These are phyloP conservation scores for Penicillium roqueforti DNA, from an alignment of 495 filamentous ascomycete genomes.

Conservation along the genomic window DNA sequence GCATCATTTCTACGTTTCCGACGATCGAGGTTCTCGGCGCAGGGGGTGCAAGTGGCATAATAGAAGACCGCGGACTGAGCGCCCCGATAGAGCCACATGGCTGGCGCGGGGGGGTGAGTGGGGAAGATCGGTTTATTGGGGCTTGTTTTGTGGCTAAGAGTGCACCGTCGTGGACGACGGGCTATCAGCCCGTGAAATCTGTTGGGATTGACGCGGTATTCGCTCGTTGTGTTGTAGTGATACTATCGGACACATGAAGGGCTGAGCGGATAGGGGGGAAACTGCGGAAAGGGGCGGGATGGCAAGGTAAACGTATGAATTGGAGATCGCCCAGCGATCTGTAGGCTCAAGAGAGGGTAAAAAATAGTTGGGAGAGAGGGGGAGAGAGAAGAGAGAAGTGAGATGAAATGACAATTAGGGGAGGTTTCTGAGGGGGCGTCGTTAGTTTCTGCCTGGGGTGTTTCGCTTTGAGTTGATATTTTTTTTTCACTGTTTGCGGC, in stretches of 20 bases:
- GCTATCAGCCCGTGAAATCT: slow-evolving; percentile 25
- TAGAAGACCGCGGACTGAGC: slow-evolving; percentile 84
- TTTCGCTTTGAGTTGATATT: slow-evolving; percentile 2
- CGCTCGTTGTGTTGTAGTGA: slow-evolving; percentile 24
- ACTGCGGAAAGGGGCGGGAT: slow-evolving; percentile 6
- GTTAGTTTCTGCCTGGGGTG: slow-evolving; percentile 4
- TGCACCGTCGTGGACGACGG: slow-evolving; percentile 20
- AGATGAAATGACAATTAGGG: slow-evolving; percentile 9
- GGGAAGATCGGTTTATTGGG: neutral
- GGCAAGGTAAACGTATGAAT: slow-evolving; percentile 5
- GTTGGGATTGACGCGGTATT: slow-evolving; percentile 23
- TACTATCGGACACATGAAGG: slow-evolving; percentile 43
- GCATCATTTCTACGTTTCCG: slow-evolving; percentile 65
- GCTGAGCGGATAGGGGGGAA: slow-evolving; percentile 24
- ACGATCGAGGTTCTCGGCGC: slow-evolving; percentile 57
- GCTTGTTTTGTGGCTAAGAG: neutral
- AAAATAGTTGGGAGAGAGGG: slow-evolving; percentile 4
- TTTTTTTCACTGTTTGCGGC: slow-evolving; percentile 1
- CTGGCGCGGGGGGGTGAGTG: slow-evolving; percentile 13
- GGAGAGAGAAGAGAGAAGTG: slow-evolving; percentile 5
- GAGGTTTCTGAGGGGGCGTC: slow-evolving; percentile 5
- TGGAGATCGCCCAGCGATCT: slow-evolving; percentile 40
- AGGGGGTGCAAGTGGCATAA: slow-evolving; percentile 78
- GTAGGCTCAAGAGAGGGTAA: slow-evolving; percentile 6
- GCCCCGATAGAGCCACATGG: slow-evolving; percentile 54